Evolutionary conservation across 345 rosid genomes (phyloP).

Genomic region (Noccaea bulbosa): DNA sequence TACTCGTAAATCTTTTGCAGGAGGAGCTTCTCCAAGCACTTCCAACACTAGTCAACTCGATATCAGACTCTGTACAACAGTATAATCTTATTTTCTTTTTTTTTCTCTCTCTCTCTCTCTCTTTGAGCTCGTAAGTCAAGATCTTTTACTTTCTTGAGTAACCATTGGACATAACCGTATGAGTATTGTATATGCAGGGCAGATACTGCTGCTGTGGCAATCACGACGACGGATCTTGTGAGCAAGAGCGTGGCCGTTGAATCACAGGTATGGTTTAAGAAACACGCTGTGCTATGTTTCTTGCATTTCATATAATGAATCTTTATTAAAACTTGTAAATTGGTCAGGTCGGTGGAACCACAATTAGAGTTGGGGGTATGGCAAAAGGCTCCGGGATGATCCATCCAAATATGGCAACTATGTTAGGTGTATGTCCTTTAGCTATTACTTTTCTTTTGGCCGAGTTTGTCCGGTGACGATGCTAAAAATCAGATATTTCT

Average conservation of each 20-base stretch:
- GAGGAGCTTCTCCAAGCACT: slow-evolving; percentile 77
- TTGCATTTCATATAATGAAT: slow-evolving; percentile 5
- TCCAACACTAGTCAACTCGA: slow-evolving; percentile 64
- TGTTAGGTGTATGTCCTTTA: slow-evolving; percentile 80
- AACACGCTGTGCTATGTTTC: slow-evolving; percentile 4
- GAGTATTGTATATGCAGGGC: slow-evolving; percentile 62
- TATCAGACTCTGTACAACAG: slow-evolving; percentile 71
- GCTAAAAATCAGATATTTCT: slow-evolving; percentile 9
- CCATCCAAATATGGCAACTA: slow-evolving; percentile 97
- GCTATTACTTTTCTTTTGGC: slow-evolving; percentile 14
- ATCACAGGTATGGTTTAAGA: slow-evolving; percentile 53
- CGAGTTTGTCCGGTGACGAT: background rate
- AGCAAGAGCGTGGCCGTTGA: slow-evolving; percentile 97
- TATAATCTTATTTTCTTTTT: slow-evolving; percentile 36
- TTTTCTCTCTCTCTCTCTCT: slow-evolving; percentile 28
- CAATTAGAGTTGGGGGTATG: slow-evolving; percentile 85
- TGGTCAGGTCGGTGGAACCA: slow-evolving; percentile 74
- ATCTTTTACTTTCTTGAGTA: background rate
- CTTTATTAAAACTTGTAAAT: slow-evolving; percentile 4
- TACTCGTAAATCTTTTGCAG: slow-evolving; percentile 48
- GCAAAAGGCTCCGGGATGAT: slow-evolving; percentile 99
- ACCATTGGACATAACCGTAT: slow-evolving; percentile 17
- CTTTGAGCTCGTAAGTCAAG: background rate
- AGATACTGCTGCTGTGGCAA: slow-evolving; percentile 93
- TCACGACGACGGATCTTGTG: slow-evolving; percentile 94